Percentiles rank a stretch among this genome's conserved stretches.
phyloP scores from a whole-genome alignment of 176 grass and related monocot species.

The Oryza coarctata region DNA sequence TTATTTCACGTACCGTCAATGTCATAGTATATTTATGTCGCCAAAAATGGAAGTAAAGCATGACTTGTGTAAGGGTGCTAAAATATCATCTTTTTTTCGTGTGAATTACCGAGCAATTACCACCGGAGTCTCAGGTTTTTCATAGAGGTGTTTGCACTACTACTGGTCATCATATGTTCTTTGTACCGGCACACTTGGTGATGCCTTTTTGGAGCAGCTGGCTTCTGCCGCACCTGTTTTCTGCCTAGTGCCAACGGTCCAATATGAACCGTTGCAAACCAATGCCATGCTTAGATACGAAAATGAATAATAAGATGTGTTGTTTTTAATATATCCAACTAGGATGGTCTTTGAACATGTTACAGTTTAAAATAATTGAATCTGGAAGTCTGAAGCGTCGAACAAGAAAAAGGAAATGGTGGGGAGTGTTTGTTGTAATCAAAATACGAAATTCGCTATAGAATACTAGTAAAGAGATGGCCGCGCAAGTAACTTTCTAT shows the following conservation, averaged over 20 bases:
- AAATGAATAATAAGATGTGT: no score
- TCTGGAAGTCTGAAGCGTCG: no score
- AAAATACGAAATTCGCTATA: not conserved
- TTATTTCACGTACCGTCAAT: constrained; percentile 17
- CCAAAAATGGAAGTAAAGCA: constrained; percentile 12
- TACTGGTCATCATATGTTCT: not conserved
- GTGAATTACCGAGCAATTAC: not conserved
- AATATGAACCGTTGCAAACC: not conserved
- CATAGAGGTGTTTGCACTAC: not conserved
- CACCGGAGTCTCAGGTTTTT: not conserved
- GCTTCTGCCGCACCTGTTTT: not conserved
- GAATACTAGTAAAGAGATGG: not conserved
- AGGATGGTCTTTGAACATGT: no score
- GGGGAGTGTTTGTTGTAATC: no score
- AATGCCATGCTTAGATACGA: no score
- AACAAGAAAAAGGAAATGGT: no score
- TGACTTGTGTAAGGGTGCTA: not conserved
- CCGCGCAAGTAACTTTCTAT: not conserved
- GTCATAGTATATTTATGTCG: constrained; percentile 32
- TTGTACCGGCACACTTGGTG: not conserved
- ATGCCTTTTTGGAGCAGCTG: not conserved
- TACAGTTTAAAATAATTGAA: no score
- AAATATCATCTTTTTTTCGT: constrained; percentile 24
- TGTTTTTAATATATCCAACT: no score
- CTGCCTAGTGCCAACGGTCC: not conserved